Base-by-base conservation (phyloP, 108 stramenopile genomes). In the Poteriospumella lacustris region DNA sequence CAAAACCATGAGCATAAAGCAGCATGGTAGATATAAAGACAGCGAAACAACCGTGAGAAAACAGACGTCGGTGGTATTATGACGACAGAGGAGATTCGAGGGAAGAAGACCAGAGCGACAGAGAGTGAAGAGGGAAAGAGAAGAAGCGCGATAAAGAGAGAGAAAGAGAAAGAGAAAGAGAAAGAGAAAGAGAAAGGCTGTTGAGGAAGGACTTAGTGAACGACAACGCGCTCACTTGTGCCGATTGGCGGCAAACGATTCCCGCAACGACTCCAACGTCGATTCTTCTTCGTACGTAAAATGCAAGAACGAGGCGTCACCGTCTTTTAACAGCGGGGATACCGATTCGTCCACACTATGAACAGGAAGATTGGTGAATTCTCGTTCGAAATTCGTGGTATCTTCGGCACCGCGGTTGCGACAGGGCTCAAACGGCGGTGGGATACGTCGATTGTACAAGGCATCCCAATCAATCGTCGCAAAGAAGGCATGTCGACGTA, bases 341-440 rank as follows among this genome's bases (percentile, higher is more conserved):
- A 5, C 41, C 9, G 40, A 9, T 29, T 73, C 70, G 42, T 73
- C 70, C 12, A 73, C 12, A 73, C 31, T 33, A 33, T 40, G 9
- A 3, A 73, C 12, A 5, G 70, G 70, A 24, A 73, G 26, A 12
- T n/a, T 26, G 36, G 70, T 73, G 47, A 73, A 73, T 34, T 73
- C 70, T 24, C 56, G 75, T 33, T 87, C 87, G 42, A 87, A 87
- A 81, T 87, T 85, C 39, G 56, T 58, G 0, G 87, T 85, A 47
- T 85, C 85, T 9, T 78, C 58, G 42, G 60, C 68, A 5, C 3
- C 36, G 3, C 5, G 5, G 31, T 73, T 26, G 5, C 33, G 5
- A 9, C 36, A 42, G 0, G 87, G 87, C 24, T 83, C 47, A 39
- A 86, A 87, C 31, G 85, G 87, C 31, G 87, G 79, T 56, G 44